Base-by-base conservation (phyloP, 129 eudicot species). In the Erigeron canadensis region DNA sequence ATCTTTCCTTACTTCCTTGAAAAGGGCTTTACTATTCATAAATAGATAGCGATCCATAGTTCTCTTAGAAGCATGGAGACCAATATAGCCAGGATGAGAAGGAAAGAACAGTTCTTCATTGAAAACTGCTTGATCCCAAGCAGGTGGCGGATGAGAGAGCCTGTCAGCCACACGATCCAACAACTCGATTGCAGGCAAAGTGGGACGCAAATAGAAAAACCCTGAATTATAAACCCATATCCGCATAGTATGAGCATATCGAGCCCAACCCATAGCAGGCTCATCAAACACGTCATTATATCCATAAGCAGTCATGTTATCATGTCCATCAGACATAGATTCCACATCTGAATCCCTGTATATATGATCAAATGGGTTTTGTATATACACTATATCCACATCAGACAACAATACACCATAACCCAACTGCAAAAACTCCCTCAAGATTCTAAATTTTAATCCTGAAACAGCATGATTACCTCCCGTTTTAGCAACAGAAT, bases 141-240 rank as follows among this genome's bases (percentile, higher is more conserved):
- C 79, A 9, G 81, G 73, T 10, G 81, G 69, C 18, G 85, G 78
- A 10, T 64, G 67, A 41, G 95, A 51, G 43, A 90, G 87, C 74
- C 95, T 70, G 40, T 83, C 88, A 44, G 95, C 87, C 43, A 90
- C 90, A n/a, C 96, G 94, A 81, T 90, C 96, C 65, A 90, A 78
- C 12, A 90, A 86, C 73, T 90, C 96, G 19, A 90, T 90, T 12
- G 96, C 80, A 48, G 94, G 89, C 57, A 83, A 54, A 10, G 96
- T 90, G 8, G 96, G 96, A 58, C 91, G 68, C 41, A 90, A 79
- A 74, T 84, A 90, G 45, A 90, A 90, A 73, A 90, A 90, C 13
- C 96, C 96, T 19, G 95, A 90, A 66, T 90, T 90, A 41, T 79
- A 90, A 63, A 87, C 96, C 96, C 96, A 90, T 57, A 90, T 90